Evolutionary conservation across 2,329 filamentous ascomycete species (phyloP).

Genomic region (Aspergillus sp.): DNA sequence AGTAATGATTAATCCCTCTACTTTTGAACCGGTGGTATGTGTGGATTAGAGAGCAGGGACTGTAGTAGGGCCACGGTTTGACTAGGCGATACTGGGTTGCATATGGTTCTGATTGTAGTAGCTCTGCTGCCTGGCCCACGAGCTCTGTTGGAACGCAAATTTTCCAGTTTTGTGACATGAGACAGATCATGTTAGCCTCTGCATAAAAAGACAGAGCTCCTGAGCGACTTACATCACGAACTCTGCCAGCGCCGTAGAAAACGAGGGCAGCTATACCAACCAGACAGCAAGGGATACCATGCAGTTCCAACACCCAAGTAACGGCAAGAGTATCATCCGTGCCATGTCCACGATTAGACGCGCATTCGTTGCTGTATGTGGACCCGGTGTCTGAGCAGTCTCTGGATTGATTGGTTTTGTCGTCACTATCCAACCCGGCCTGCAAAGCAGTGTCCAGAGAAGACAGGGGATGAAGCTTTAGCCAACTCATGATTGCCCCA

Average conservation of each 20-base stretch:
- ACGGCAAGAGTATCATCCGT: slow-evolving; percentile 20
- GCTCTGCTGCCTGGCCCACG: slow-evolving; percentile 14
- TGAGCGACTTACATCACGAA: slow-evolving; percentile 17
- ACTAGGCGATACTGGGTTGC: slow-evolving; percentile 14
- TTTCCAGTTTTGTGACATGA: slow-evolving; percentile 18
- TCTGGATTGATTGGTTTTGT: slow-evolving; percentile 5
- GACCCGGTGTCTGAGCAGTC: slow-evolving; percentile 8
- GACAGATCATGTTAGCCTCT: slow-evolving; percentile 6
- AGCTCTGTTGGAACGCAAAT: slow-evolving; percentile 19
- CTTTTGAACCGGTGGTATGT: slow-evolving; percentile 23
- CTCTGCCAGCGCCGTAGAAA: slow-evolving; percentile 20
- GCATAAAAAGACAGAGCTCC: slow-evolving; percentile 3
- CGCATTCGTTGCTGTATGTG: slow-evolving; percentile 8
- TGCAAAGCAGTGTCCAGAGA: slow-evolving; percentile 6
- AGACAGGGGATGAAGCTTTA: slow-evolving; percentile 9
- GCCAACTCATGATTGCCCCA: slow-evolving; percentile 8
- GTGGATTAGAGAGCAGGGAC: slow-evolving; percentile 18
- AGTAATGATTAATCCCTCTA: slow-evolving; percentile 19
- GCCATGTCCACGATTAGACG: slow-evolving; percentile 13
- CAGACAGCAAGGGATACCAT: slow-evolving; percentile 22
- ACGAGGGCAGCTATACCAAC: slow-evolving; percentile 21
- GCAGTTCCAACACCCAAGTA: slow-evolving; percentile 17
- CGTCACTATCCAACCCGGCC: slow-evolving; percentile 4
- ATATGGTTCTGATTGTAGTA: slow-evolving; percentile 16
- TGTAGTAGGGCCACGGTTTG: slow-evolving; percentile 13